Base-by-base conservation (phyloP, 2,329 filamentous ascomycete species). In the Penicillium brasilianum region DNA sequence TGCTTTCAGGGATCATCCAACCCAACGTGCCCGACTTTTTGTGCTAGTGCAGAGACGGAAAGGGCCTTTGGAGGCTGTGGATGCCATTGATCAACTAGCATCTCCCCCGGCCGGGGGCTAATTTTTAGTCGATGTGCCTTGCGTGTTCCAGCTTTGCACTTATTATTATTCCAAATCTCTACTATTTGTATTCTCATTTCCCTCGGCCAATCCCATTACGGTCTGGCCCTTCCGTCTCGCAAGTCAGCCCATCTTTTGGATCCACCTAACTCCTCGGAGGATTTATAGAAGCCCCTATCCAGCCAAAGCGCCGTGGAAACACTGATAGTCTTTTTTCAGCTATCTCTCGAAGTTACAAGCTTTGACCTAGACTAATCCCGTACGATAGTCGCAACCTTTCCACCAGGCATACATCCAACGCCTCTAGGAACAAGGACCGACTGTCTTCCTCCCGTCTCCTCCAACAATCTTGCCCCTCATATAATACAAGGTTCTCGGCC, bases 191-290 rank as follows among this genome's bases (percentile, higher is more conserved):
- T 48, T 58, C 36, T 11, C 18, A 46, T 55, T 55, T 14, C 20
- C 39, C 16, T 30, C 41, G 44, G 10, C 5, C 43, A 41, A 10
- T 20, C 34, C 18, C 44, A 37, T 55, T 37, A 51, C 18, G 16
- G 44, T 43, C 34, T 34, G 37, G 37, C 51, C 51, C 32, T 52
- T 32, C 55, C 25, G 28, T 58, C 43, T 54, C 58, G 49, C 51
- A 10, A 60, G 48, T 37, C 55, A 60, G 46, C 51, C 58, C 46
- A 57, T 58, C 55, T 37, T 54, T 58, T 60, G 58, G 52, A 61
- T 58, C 46, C 51, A 50, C 55, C 22, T 14, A 37, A 2, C 25
- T 53, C 18, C 22, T 30, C 48, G 25, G 25, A 34, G 28, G 46
- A 48, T 54, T 56, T 58, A 63, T 63, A 63, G 61, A 52, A 44